A percentile compares a stretch with the other conserved stretches of the same genome.
Conservation (phyloP, 352 stramenopile species). For the Phytophthora sojae region DNA sequence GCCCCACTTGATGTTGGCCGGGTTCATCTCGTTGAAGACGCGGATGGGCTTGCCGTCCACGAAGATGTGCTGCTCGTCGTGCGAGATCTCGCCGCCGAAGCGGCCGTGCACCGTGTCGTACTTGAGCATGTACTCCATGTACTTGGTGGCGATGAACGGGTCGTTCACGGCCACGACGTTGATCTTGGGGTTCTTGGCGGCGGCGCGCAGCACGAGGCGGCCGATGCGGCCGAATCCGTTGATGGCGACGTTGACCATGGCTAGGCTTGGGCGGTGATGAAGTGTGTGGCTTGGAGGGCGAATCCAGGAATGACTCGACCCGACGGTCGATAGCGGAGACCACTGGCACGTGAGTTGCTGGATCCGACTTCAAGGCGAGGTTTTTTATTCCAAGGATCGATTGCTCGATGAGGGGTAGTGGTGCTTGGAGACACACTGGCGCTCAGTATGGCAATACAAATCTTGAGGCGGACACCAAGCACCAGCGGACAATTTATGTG, state of each 20-base stretch:
- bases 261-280: slow-evolving; percentile 83
- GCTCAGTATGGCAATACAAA: slow-evolving; percentile 24
- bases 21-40: slow-evolving; percentile 96
- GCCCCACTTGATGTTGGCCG: slow-evolving; percentile 94
- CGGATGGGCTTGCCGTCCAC: slow-evolving; percentile 94
- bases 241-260: slow-evolving; percentile 98
- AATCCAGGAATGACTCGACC: slow-evolving; percentile 50
- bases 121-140: slow-evolving; percentile 97
- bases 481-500: slow-evolving; percentile 5
- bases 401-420: slow-evolving; percentile 15
- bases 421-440: not conserved
- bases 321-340: slow-evolving; percentile 7
- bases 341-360: slow-evolving; percentile 1
- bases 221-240: slow-evolving; percentile 99
- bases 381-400: slow-evolving; percentile 16
- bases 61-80: slow-evolving; percentile 89
- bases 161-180: slow-evolving; percentile 96
- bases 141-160: slow-evolving; percentile 95
- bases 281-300: slow-evolving; percentile 38
- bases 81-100: slow-evolving; percentile 88
- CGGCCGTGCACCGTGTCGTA: slow-evolving; percentile 95
- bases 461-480: slow-evolving; percentile 16
- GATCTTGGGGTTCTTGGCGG: slow-evolving; percentile 87
- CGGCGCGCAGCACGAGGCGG: slow-evolving; percentile 95
- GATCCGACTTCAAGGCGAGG: slow-evolving; percentile 22